Conservation (phyloP, 2,329 filamentous ascomycete species). For the Gyromitra esculenta region DNA sequence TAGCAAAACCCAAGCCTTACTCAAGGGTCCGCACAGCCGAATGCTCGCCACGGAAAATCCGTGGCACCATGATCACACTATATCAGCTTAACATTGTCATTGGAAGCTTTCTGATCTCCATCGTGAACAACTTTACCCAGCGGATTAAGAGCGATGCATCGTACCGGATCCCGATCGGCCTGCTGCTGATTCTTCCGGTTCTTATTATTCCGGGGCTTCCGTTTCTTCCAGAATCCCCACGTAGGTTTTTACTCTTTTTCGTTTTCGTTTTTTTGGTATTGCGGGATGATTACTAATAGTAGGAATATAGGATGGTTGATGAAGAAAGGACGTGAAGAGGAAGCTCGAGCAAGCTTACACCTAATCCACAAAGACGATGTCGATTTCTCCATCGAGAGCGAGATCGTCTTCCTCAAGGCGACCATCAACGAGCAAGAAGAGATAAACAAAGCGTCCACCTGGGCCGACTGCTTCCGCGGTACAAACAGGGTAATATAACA, state of each 20-base stretch:
- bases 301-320: slow-evolving; percentile 60
- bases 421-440: slow-evolving; percentile 49
- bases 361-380: slow-evolving; percentile 59
- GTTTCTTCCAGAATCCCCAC: slow-evolving; percentile 64
- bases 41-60: slow-evolving; percentile 44
- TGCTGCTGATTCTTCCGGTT: slow-evolving; percentile 64
- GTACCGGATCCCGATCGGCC: slow-evolving; percentile 65
- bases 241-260: slow-evolving; percentile 52
- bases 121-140: slow-evolving; percentile 62
- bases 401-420: slow-evolving; percentile 36
- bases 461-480: slow-evolving; percentile 43
- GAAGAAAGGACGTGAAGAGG: slow-evolving; percentile 61
- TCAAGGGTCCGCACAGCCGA: slow-evolving; percentile 23
- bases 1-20: neutral
- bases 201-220: slow-evolving; percentile 63
- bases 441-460: slow-evolving; percentile 46
- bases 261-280: too few relatives aligned
- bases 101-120: slow-evolving; percentile 64
- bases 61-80: slow-evolving; percentile 46
- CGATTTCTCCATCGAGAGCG: slow-evolving; percentile 37
- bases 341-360: slow-evolving; percentile 62
- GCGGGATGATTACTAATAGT: neutral
- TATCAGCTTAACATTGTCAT: slow-evolving; percentile 57
- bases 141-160: slow-evolving; percentile 61
- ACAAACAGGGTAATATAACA: slow-evolving; percentile 34